Evolutionary conservation across 345 rosid species (phyloP).

Genomic region (Erysimum cheiranthoides): DNA sequence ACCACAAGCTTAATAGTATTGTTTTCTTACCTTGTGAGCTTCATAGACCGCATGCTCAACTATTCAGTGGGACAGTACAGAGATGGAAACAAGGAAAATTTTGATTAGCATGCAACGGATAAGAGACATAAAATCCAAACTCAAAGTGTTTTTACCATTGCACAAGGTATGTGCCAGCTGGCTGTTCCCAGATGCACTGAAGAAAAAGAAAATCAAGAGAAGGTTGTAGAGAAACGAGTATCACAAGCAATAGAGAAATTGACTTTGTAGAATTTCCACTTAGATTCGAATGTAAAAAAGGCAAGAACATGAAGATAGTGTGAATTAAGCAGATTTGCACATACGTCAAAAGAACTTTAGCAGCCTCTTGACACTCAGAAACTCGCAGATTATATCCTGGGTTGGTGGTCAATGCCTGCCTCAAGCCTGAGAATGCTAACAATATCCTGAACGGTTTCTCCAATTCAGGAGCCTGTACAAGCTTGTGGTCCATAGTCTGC

Average conservation of each 20-base stretch:
- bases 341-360: slow-evolving; percentile 75
- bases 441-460: slow-evolving; percentile 75
- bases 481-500: slow-evolving; percentile 84
- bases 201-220: slow-evolving; percentile 24
- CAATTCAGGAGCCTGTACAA: slow-evolving; percentile 55
- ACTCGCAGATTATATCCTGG: slow-evolving; percentile 95
- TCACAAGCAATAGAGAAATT: slow-evolving; percentile 12
- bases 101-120: slow-evolving; percentile 22
- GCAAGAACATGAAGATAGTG: slow-evolving; percentile 3
- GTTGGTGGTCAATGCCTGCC: slow-evolving; percentile 79
- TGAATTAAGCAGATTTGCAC: slow-evolving; percentile 38
- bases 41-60: slow-evolving; percentile 73
- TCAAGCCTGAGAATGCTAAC: slow-evolving; percentile 94
- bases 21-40: slow-evolving; percentile 70
- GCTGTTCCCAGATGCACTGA: slow-evolving; percentile 76
- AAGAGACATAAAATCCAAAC: slow-evolving; percentile 14
- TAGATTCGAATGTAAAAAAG: neutral
- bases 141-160: slow-evolving; percentile 59
- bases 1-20: slow-evolving; percentile 7
- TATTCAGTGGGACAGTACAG: slow-evolving; percentile 45
- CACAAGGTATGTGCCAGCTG: slow-evolving; percentile 59
- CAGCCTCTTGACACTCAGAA: slow-evolving; percentile 94
- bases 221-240: slow-evolving; percentile 23
- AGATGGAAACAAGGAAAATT: slow-evolving; percentile 23
- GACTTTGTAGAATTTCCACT: slow-evolving; percentile 24